Evolutionary conservation across 306 rosid species (phyloP).

Genomic region (Parietaria judaica): DNA sequence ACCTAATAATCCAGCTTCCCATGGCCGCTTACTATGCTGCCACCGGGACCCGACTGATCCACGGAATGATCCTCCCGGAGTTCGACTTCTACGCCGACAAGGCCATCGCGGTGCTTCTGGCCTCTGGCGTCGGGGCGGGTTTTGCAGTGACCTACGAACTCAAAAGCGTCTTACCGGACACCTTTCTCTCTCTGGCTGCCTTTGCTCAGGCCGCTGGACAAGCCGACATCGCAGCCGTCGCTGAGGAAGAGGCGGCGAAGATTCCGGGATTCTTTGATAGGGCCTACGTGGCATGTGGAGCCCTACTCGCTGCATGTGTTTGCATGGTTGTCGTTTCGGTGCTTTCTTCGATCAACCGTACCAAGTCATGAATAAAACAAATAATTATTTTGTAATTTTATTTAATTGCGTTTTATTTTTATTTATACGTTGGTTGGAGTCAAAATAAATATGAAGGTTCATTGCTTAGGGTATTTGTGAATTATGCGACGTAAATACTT

Average conservation of each 20-base stretch:
- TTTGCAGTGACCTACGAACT: constrained; percentile 31
- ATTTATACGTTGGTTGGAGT: no score
- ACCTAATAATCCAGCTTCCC: constrained; percentile 42
- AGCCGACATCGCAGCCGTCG: not conserved
- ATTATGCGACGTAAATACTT: no score
- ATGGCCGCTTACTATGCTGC: constrained; percentile 30
- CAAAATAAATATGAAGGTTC: no score
- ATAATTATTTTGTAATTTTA: not conserved
- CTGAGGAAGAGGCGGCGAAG: constrained; percentile 9
- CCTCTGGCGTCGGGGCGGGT: constrained; percentile 42
- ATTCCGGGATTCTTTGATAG: constrained; percentile 14
- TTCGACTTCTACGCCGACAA: constrained; percentile 58
- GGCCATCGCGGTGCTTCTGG: constrained; percentile 35
- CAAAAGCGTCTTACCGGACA: not conserved
- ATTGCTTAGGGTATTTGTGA: no score
- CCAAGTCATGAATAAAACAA: not conserved
- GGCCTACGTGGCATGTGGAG: constrained; percentile 21
- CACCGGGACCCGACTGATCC: constrained; percentile 33
- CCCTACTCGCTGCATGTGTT: constrained; percentile 24
- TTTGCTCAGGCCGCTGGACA: not conserved
- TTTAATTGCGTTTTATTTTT: no score
- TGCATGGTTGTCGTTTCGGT: constrained; percentile 32
- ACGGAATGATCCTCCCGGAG: constrained; percentile 27
- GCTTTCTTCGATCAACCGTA: constrained; percentile 32
- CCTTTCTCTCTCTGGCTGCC: not conserved